A percentile compares a stretch with the other conserved stretches of the same genome.
Conservation (phyloP, 345 rosid species). For the Eucalyptus marginata region DNA sequence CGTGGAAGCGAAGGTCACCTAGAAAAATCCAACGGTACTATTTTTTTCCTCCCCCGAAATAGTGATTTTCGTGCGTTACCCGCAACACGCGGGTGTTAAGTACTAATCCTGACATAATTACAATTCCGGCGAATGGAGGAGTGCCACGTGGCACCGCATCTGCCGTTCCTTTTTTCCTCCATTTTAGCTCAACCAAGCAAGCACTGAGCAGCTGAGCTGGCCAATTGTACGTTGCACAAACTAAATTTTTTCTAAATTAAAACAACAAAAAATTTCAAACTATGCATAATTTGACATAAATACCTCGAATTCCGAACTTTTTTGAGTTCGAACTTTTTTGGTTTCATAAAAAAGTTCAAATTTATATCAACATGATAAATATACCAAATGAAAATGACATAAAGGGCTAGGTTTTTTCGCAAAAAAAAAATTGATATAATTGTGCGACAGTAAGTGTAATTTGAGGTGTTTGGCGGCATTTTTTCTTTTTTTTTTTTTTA, state of each 20-base stretch:
- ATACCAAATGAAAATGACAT: no score
- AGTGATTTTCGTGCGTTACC: neutral
- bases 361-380: no score
- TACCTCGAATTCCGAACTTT: no score
- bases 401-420: neutral
- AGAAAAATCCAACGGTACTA: neutral
- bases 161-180: neutral
- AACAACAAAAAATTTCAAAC: no score
- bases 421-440: no score
- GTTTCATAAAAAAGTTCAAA: no score
- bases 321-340: no score
- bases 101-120: neutral
- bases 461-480: neutral
- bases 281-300: no score
- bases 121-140: neutral
- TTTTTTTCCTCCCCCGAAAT: neutral
- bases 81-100: neutral
- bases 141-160: neutral
- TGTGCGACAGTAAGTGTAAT: no score
- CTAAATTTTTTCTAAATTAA: no score
- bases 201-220: neutral
- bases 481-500: no score
- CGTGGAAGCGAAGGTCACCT: neutral
- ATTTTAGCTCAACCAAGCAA: neutral
- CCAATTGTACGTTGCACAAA: neutral